These are phyloP conservation scores for Batkoa obscura DNA, from an alignment of 371 early-diverging fungal genomes.

Conservation along the genomic window DNA sequence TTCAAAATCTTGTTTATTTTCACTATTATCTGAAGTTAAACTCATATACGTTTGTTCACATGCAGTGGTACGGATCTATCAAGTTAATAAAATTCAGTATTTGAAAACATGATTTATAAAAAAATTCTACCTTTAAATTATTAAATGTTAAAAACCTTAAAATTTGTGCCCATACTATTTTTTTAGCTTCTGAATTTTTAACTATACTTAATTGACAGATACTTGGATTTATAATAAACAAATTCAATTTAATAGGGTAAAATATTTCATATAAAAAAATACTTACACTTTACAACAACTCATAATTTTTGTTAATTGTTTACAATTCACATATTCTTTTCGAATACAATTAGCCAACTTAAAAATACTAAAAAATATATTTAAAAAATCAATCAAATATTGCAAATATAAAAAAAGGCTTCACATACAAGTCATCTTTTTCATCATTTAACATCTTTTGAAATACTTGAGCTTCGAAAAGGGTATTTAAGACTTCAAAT, in stretches of 20 bases:
- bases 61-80: neutral
- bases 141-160: neutral
- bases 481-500: neutral
- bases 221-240: neutral
- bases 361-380: neutral
- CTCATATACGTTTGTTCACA: neutral
- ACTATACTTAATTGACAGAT: neutral
- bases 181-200: neutral
- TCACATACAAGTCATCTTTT: neutral
- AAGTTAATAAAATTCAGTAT: neutral
- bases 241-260: no score
- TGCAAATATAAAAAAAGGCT: neutral
- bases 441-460: neutral
- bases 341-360: neutral
- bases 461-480: neutral
- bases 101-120: neutral
- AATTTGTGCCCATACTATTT: neutral
- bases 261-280: neutral
- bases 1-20: neutral
- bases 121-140: neutral
- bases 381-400: neutral
- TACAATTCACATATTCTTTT: neutral
- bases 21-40: neutral
- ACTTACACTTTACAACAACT: neutral
- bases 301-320: neutral